Evolutionary conservation across 305 asterid species (phyloP), one percentile per base, ranked within the genome.

Genomic region (Solanum hybrid): DNA sequence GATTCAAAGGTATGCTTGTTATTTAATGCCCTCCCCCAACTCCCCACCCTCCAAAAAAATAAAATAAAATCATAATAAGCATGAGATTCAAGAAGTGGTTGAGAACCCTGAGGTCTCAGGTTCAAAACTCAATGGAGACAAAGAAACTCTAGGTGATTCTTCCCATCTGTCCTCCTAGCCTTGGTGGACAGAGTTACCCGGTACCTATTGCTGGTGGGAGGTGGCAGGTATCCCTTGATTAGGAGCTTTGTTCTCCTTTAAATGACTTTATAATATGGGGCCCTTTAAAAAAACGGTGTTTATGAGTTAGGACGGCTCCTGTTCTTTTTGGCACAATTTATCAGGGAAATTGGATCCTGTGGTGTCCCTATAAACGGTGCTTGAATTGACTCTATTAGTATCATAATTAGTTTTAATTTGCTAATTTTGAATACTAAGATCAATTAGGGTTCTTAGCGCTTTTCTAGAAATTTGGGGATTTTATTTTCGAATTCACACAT

Each of bases 1-100:
- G 98, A 97, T 93, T 94, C 97, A 87, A 93, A 95, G 98, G 99
- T 97, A 94, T 69, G 67, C 85, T 89, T 69, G 37, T 90, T 86
- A 24, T 6, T 84, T 39, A 36, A 28, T 61, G 26, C 67, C 71
- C 26, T 10, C 80, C 14, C 10, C 3, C 31, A 11, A 7, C 33
- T 5, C 34, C 61, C 22, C 22, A 11, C 61, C 61, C 31, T 28
- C 33, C 11, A n/a, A n/a, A 24, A 57, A 36, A n/a, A n/a, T 1
- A 4, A 77, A 16, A 16, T 16, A 33, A 75, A 39, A 82, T 16
- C n/a, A 83, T 24, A 82, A 28, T 84, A 51, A 51, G 40, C 75
- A 31, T 29, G 40, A 51, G 18, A 31, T 29, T 84, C 39, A 20
- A 84, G 87, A 84, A 51, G 11, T 46, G 69, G 69, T 16, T 51